Evolutionary conservation across 208 protist genomes (phyloP), one percentile per base, ranked within the genome.

Genomic region (Leishmania aethiopica): DNA sequence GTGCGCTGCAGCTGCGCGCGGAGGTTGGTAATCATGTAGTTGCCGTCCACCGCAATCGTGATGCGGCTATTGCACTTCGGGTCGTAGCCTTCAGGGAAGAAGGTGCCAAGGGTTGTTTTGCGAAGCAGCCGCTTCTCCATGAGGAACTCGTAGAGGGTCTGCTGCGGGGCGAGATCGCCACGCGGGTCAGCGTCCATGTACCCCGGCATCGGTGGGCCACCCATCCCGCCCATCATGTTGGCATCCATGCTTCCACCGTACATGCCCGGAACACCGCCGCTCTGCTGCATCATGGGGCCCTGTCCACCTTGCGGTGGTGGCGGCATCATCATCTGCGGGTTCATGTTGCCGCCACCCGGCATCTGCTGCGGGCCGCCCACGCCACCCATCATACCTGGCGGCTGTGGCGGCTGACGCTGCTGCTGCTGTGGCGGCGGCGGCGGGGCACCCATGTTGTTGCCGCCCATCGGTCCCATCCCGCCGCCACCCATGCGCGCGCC

Each of bases 11-110:
- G 83, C 59, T 89, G 82, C 64, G 86, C 85, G 72, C 87, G 89
- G 82, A 97, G 85, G 49, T 87, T 87, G n/a, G 78, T 89, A 66
- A 97, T 81, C 81, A 93, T 89, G 84, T 92, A 94, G 79, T 96
- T 95, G 75, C 88, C 94, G 83, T 97, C 94, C 40, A 97, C 82
- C 28, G 92, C 93, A 59, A 97, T 93, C 42, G 79, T 88, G n/a
- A 93, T 60, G 53, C 83, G 86, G 42, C 84, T 82, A 74, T 87
- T 83, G 49, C 76, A 80, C 77, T 87, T 84, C 11, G 79, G 40
- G 87, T 91, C 84, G 86, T 87, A 89, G 74, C 77, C 81, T 62
- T 81, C 76, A 25, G 90, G 88, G 62, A 93, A 90, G 80, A 94
- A 92, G 45, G 78, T 82, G 25, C 37, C 69, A 40, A 96, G 81